These are phyloP conservation scores for Calonectria multiphialidica DNA, from an alignment of 2,329 filamentous ascomycete genomes.

Conservation along the genomic window DNA sequence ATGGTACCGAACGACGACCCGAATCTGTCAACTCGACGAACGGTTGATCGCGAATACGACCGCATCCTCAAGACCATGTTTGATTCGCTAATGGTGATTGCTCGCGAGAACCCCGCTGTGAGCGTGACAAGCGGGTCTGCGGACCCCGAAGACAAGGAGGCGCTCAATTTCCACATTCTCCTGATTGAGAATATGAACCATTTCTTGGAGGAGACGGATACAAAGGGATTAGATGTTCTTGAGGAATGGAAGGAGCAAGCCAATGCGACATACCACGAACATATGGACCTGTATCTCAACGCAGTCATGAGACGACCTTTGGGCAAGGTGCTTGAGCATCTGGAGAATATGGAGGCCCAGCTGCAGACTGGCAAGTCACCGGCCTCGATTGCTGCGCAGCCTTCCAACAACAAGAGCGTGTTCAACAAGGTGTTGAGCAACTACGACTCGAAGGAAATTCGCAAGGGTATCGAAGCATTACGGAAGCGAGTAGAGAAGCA, in stretches of 20 bases:
- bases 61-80: constrained; percentile 96
- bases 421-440: constrained; percentile 88
- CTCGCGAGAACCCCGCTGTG: constrained; percentile 73
- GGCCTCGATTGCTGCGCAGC: constrained; percentile 78
- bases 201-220: constrained; percentile 91
- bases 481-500: constrained; percentile 97
- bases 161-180: constrained; percentile 96
- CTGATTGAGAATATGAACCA: constrained; percentile 99
- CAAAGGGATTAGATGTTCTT: constrained; percentile 79
- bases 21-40: constrained; percentile 75
- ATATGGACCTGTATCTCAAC: constrained; percentile 88
- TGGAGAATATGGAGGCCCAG: constrained; percentile 88
- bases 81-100: constrained; percentile 95
- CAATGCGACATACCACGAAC: constrained; percentile 82
- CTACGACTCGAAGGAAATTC: constrained; percentile 87
- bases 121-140: constrained; percentile 57
- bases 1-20: constrained; percentile 75
- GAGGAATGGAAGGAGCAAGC: constrained; percentile 87
- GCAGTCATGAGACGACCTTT: constrained; percentile 90
- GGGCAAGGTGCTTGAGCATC: constrained; percentile 90
- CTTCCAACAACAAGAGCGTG: constrained; percentile 83
- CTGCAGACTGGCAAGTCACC: constrained; percentile 70
- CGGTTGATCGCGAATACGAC: constrained; percentile 88
- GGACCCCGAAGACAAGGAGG: constrained; percentile 90
- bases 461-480: constrained; percentile 89